Evolutionary conservation across 345 rosid genomes (phyloP), one percentile per base, ranked within the genome.

Genomic region (Brassica rapa): DNA sequence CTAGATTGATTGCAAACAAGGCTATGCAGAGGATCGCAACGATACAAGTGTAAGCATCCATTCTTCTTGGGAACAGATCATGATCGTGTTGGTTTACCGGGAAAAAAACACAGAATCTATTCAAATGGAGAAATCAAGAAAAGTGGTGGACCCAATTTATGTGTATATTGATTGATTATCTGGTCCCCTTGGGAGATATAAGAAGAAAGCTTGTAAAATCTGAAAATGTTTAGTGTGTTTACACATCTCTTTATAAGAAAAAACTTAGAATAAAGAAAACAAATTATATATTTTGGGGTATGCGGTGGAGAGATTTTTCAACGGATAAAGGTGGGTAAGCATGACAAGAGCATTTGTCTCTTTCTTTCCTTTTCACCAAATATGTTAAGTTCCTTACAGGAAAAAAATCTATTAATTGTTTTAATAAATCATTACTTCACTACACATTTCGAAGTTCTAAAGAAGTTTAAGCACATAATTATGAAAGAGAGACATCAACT

Each of bases 241-340:
- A 62, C 77, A 72, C 73, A 78, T 72, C 73, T 78, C 53, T 60
- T 65, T 73, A 74, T 80, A 74, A 74, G 75, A 33, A 33, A 73
- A 46, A 46, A 49, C 56, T 5, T 51, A 5, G 19, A 21, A 51
- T 51, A 5, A 51, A 51, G 21, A 51, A n/a, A n/a, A 51, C 56
- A 51, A n/a, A 68, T 21, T 8, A 14, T 27, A 10, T 35, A 4
- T 30, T 61, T 35, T 0, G 39, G 56, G 64, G 30, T 73, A 53
- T 53, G 78, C 79, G 82, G 79, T 68, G 79, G 79, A 74, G 57
- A 32, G 74, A 51, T 35, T 35, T 61, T 68, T 79, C 74, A 68
- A 73, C 33, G 5, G 78, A 74, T 74, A 79, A 79, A 74, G 75
- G 82, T 79, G 78, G 49, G 78, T 9, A 73, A 73, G 74, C 82